Evolutionary conservation across 1,284 basidiomycete species (phyloP).

Genomic region (Hemileia vastatrix): DNA sequence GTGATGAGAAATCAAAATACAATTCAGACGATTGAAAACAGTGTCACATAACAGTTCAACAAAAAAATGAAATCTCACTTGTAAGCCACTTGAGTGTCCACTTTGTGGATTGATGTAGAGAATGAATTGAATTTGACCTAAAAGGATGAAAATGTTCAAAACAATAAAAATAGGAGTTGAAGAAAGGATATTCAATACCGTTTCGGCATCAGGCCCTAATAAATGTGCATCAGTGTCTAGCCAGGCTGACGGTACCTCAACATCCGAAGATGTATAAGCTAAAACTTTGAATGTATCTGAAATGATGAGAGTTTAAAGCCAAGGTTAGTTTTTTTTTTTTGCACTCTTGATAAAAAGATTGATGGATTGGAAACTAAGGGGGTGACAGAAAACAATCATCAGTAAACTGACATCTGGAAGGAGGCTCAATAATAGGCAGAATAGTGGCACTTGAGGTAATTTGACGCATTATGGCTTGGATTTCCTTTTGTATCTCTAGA

Average conservation of each 20-base stretch:
- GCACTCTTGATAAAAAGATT: neutral
- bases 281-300: constrained; percentile 13
- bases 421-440: constrained; percentile 70
- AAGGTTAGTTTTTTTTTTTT: too few species aligned
- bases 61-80: too few species aligned
- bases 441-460: constrained; percentile 95
- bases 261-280: constrained; percentile 3
- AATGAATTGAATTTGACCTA: constrained; percentile 21
- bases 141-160: neutral
- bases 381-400: too few species aligned
- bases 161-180: neutral
- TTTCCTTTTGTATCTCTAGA: constrained; percentile 91
- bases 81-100: constrained; percentile 14
- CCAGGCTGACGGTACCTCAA: constrained; percentile 6
- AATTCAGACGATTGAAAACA: neutral
- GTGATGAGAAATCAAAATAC: too few species aligned
- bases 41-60: neutral
- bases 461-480: constrained; percentile 94
- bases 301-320: neutral
- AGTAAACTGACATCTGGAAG: neutral
- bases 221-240: constrained; percentile 11
- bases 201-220: constrained; percentile 1
- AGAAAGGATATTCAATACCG: neutral
- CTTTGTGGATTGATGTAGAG: constrained; percentile 4
- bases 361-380: neutral